Percentiles rank a stretch among this genome's conserved stretches.
phyloP scores from a whole-genome alignment of 2,329 filamentous ascomycete species.

The Aspergillus aculeatinus region DNA sequence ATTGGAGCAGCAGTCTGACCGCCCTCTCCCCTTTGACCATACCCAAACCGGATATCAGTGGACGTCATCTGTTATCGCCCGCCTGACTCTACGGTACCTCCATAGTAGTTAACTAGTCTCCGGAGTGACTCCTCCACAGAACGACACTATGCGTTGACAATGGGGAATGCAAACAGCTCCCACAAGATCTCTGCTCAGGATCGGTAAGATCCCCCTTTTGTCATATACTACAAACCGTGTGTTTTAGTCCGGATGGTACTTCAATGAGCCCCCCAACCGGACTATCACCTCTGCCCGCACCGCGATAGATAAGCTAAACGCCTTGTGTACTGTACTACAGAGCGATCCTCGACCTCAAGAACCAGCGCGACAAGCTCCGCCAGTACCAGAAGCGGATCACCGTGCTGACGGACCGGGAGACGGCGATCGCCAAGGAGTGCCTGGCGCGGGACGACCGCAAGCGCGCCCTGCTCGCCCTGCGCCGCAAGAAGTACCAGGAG shows the following conservation, averaged over 20 bases:
- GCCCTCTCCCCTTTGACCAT: not conserved
- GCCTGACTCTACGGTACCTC: not conserved
- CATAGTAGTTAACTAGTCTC: not conserved
- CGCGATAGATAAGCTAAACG: not conserved
- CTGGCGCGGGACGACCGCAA: constrained; percentile 75
- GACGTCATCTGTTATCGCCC: constrained; percentile 11
- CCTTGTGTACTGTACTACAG: constrained; percentile 46
- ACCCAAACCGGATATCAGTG: not conserved
- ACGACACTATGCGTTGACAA: constrained; percentile 40
- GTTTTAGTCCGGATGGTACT: too few relatives aligned
- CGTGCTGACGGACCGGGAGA: constrained; percentile 82
- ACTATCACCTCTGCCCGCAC: not conserved
- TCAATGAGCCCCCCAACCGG: not conserved
- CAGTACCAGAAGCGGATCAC: constrained; percentile 92
- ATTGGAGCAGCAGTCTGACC: not conserved
- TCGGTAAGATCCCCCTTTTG: constrained; percentile 59
- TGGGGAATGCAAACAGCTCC: constrained; percentile 65
- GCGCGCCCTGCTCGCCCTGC: constrained; percentile 80
- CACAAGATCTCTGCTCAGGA: constrained; percentile 77
- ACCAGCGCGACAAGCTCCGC: constrained; percentile 93
- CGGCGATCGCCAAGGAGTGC: constrained; percentile 78
- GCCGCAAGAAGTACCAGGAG: constrained; percentile 96
- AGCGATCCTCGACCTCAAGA: constrained; percentile 96
- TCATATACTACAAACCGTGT: not conserved
- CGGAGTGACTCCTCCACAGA: not conserved